A percentile compares a stretch with the other conserved stretches of the same genome.
Evolutionary conservation across 768 basidiomycete genomes (phyloP).

Genomic region (Chalciporus chontae): DNA sequence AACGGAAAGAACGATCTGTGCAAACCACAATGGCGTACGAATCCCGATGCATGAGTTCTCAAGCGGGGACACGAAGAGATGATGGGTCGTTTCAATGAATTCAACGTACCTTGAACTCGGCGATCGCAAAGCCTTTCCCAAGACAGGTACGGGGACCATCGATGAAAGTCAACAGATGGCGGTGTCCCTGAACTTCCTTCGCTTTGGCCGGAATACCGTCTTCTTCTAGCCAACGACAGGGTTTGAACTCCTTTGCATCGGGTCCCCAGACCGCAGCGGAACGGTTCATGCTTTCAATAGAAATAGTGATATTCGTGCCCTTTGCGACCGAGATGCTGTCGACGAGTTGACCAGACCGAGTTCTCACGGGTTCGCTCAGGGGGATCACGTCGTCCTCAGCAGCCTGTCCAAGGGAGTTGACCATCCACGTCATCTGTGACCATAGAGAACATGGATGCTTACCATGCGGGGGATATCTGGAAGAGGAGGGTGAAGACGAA

Average conservation of each 20-base stretch:
- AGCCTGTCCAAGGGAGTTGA: slow-evolving; percentile 29
- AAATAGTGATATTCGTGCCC: slow-evolving; percentile 42
- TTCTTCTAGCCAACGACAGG: slow-evolving; percentile 57
- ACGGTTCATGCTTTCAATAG: slow-evolving; percentile 46
- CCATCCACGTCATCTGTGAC: no score
- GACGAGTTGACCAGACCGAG: slow-evolving; percentile 37
- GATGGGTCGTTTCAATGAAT: neutral
- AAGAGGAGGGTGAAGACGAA: slow-evolving; percentile 44
- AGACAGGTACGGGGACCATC: slow-evolving; percentile 52
- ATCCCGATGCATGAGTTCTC: neutral
- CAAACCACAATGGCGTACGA: neutral
- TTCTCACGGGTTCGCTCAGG: slow-evolving; percentile 46
- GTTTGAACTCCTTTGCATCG: slow-evolving; percentile 55
- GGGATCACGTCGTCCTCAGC: slow-evolving; percentile 56
- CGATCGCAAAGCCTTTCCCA: slow-evolving; percentile 45
- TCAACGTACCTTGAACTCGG: slow-evolving; percentile 30
- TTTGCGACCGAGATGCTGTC: slow-evolving; percentile 43
- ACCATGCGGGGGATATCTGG: slow-evolving; percentile 18
- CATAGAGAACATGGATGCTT: neutral
- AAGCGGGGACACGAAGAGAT: neutral
- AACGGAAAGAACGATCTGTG: slow-evolving; percentile 41
- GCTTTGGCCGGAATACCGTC: slow-evolving; percentile 27
- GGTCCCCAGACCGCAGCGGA: slow-evolving; percentile 59
- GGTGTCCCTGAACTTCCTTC: slow-evolving; percentile 45
- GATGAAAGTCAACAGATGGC: slow-evolving; percentile 48